Evolutionary conservation across 306 rosid species (phyloP).

Genomic region (Sphenostylis stenocarpa): DNA sequence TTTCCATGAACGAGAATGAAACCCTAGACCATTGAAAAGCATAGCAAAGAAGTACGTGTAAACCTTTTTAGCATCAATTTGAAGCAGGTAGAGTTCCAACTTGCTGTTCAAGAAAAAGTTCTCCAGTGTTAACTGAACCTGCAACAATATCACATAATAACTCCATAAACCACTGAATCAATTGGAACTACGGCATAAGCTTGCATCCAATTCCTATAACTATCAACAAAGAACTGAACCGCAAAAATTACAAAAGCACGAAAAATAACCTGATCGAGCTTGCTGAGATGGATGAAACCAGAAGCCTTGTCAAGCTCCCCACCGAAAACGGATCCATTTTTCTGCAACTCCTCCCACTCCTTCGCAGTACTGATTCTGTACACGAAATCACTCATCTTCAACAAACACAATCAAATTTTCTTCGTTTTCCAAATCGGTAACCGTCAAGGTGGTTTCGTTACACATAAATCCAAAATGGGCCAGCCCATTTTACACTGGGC

Average conservation of each 20-base stretch:
- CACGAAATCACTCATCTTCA: conserved; percentile 56
- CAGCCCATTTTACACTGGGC: neutral
- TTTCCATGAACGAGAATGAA: neutral
- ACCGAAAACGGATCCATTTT: conserved; percentile 49
- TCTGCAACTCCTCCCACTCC: conserved; percentile 79
- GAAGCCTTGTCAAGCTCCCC: conserved; percentile 70
- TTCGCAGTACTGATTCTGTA: conserved; percentile 61
- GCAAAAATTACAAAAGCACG: neutral
- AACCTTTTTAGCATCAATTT: conserved; percentile 79
- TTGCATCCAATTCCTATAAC: neutral
- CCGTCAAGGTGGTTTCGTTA: neutral
- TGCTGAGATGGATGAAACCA: conserved; percentile 84
- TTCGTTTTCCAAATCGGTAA: neutral
- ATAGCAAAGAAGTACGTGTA: neutral
- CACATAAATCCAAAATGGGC: neutral
- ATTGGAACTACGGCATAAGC: neutral
- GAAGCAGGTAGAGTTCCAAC: conserved; percentile 74
- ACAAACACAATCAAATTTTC: neutral
- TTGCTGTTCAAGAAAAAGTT: conserved; percentile 60
- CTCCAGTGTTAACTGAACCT: conserved; percentile 69
- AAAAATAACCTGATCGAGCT: conserved; percentile 64
- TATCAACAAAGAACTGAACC: neutral
- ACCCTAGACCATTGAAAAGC: neutral
- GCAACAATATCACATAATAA: neutral
- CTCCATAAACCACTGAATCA: neutral